Conservation (phyloP, 495 filamentous ascomycete genomes). For the Xylaria curta region DNA sequence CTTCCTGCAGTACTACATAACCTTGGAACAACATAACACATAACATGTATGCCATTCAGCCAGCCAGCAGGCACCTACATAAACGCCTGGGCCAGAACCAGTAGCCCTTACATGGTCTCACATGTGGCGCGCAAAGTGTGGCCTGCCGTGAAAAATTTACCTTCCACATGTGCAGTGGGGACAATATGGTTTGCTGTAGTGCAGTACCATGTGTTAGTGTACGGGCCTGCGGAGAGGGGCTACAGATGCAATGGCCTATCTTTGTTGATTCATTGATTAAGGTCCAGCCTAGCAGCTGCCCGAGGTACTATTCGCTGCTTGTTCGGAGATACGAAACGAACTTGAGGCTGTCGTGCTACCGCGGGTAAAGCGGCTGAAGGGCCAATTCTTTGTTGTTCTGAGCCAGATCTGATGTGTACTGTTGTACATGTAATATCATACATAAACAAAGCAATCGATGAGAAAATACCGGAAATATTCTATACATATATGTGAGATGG, state of each 20-base stretch:
- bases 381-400: slow-evolving; percentile 5
- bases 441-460: slow-evolving; percentile 1
- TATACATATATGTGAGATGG: neutral
- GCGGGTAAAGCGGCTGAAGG: neutral
- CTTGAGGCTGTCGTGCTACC: slow-evolving; percentile 1
- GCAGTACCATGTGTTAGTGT: neutral
- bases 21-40: no score
- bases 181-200: slow-evolving; percentile 9
- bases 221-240: neutral
- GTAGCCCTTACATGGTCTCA: neutral
- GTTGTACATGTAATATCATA: neutral
- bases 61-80: neutral
- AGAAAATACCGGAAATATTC: neutral
- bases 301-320: slow-evolving; percentile 4
- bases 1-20: neutral
- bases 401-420: neutral
- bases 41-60: neutral
- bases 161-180: slow-evolving; percentile 12
- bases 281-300: neutral
- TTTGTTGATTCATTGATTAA: neutral
- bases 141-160: slow-evolving; percentile 7
- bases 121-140: slow-evolving; percentile 15
- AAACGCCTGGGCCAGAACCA: neutral
- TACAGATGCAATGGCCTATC: neutral
- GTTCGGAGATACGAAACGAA: slow-evolving; percentile 14